Evolutionary conservation across 306 rosid genomes (phyloP).

Genomic region (Trichosanthes truncata): DNA sequence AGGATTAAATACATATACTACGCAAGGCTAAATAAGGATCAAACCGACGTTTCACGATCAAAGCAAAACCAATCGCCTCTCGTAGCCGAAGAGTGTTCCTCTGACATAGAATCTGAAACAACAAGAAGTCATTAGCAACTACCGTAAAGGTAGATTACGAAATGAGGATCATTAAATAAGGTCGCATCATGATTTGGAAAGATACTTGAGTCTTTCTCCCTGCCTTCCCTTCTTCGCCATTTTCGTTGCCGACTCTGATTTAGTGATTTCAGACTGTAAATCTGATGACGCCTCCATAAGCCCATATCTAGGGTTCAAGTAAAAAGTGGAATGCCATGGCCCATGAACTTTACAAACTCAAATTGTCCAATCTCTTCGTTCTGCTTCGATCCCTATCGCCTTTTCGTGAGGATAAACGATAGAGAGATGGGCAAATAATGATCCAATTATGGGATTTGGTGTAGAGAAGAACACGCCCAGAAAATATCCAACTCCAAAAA

Average conservation of each 20-base stretch:
- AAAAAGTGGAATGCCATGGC: not conserved
- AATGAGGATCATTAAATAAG: not conserved
- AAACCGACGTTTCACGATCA: not conserved
- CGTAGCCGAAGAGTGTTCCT: slow-evolving; percentile 70
- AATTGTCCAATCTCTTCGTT: not conserved
- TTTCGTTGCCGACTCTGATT: slow-evolving; percentile 1
- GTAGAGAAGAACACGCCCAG: not conserved
- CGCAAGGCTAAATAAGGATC: not conserved
- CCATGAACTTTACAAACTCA: not conserved
- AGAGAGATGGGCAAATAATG: not conserved
- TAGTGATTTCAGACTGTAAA: not conserved
- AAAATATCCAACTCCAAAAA: too few relatives aligned
- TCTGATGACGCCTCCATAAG: not conserved
- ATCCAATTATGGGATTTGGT: not conserved
- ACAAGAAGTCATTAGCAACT: not conserved
- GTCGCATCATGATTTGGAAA: not conserved
- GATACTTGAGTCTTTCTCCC: slow-evolving; percentile 65
- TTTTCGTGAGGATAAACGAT: not conserved
- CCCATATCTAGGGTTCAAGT: not conserved
- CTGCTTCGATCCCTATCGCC: not conserved
- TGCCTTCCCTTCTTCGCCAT: slow-evolving; percentile 61
- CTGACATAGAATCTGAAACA: slow-evolving; percentile 48
- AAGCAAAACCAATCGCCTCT: slow-evolving; percentile 32
- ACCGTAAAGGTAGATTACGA: not conserved
- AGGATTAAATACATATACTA: not conserved